Conservation (phyloP, 129 eudicot species). For the Tagetes patula region DNA sequence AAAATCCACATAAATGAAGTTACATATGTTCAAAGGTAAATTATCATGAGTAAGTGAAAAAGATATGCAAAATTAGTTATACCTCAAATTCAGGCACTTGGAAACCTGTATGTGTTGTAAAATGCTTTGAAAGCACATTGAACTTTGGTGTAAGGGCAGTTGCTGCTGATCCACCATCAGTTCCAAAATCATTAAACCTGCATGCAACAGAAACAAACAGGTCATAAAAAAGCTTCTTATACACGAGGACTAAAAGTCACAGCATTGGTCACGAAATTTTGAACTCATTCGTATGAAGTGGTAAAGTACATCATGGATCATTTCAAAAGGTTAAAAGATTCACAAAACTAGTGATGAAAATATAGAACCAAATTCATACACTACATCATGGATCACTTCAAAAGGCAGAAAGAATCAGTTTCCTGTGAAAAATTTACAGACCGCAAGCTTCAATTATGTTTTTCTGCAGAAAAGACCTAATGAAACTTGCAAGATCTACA, state of each 20-base stretch:
- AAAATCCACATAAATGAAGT: not conserved
- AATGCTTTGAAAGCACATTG: conserved; percentile 59
- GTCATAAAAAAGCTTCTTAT: conserved; percentile 1
- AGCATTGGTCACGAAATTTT: not conserved
- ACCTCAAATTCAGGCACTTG: conserved; percentile 70
- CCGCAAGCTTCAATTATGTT: not conserved
- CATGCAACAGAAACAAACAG: not conserved
- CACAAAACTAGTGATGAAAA: not conserved
- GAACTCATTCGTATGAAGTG: not conserved
- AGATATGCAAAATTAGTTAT: conserved; percentile 17
- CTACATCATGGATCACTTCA: not conserved
- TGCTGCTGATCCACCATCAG: conserved; percentile 84
- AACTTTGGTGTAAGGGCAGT: conserved; percentile 62
- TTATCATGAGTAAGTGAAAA: not conserved
- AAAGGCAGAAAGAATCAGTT: not conserved
- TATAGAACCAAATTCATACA: not conserved
- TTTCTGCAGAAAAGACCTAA: not conserved
- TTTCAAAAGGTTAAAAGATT: conserved; percentile 1
- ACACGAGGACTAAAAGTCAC: not conserved
- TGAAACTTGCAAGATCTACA: not conserved
- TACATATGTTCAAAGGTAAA: not conserved
- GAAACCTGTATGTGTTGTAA: conserved; percentile 60
- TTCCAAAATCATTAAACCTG: conserved; percentile 74
- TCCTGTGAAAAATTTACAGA: not conserved
- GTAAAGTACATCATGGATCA: not conserved